Percentiles rank a stretch among this genome's conserved stretches.
Evolutionary conservation across 345 rosid species (phyloP).

Genomic region (Corchorus olitorius): DNA sequence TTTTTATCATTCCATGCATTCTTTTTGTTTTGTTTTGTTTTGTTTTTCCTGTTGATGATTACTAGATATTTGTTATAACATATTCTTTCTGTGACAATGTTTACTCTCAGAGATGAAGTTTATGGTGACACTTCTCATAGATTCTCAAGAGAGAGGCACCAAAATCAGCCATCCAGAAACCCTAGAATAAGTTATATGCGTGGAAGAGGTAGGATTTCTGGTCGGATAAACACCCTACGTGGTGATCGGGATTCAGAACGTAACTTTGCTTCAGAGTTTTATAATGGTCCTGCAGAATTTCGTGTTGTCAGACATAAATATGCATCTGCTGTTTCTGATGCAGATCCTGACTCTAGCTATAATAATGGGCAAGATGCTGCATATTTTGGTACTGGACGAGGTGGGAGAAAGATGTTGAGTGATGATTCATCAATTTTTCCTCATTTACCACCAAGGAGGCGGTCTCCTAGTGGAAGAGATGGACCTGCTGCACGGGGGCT

Average conservation of each 20-base stretch:
- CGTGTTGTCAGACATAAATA: slow-evolving; percentile 42
- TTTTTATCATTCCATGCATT: slow-evolving; percentile 15
- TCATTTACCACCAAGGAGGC: slow-evolving; percentile 50
- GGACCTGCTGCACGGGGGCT: slow-evolving; percentile 44
- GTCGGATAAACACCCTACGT: slow-evolving; percentile 40
- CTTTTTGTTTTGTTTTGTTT: slow-evolving; percentile 8
- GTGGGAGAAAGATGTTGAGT: slow-evolving; percentile 58
- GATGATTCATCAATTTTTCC: slow-evolving; percentile 46
- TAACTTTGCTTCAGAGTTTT: slow-evolving; percentile 44
- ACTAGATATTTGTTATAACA: slow-evolving; percentile 7
- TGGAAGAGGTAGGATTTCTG: slow-evolving; percentile 67
- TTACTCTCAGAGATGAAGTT: slow-evolving; percentile 50
- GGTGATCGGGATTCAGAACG: slow-evolving; percentile 57
- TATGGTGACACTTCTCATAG: slow-evolving; percentile 39
- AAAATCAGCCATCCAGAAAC: slow-evolving; percentile 50
- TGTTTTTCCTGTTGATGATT: not conserved
- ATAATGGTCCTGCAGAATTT: slow-evolving; percentile 32
- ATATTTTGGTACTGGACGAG: slow-evolving; percentile 51
- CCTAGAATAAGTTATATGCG: slow-evolving; percentile 51
- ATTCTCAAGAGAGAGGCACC: slow-evolving; percentile 58
- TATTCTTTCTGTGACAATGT: slow-evolving; percentile 21
- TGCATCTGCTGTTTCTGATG: slow-evolving; percentile 37
- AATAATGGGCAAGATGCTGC: slow-evolving; percentile 50
- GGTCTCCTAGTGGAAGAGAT: slow-evolving; percentile 50
- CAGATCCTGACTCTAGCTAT: slow-evolving; percentile 49